A percentile compares a stretch with the other conserved stretches of the same genome.
Conservation (phyloP, 345 rosid genomes). For the Eucalyptus camaldulensis region DNA sequence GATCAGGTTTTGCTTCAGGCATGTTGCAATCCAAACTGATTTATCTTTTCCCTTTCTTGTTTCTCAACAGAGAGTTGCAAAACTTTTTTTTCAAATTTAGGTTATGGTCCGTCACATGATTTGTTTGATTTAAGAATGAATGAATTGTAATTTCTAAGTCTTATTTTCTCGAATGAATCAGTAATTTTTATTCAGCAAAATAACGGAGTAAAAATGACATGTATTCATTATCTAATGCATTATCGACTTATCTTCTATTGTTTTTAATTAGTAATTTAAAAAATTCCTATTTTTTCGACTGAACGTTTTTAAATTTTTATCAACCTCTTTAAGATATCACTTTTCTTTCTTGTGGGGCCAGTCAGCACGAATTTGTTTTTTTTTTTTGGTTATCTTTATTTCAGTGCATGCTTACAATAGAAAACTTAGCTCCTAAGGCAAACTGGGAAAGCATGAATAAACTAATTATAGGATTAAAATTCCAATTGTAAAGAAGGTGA, state of each 20-base stretch:
- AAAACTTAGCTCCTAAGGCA: background rate
- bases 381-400: background rate
- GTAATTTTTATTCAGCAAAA: background rate
- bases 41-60: background rate
- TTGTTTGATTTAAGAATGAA: background rate
- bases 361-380: background rate
- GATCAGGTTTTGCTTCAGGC: background rate
- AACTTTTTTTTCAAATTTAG: background rate
- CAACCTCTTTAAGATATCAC: background rate
- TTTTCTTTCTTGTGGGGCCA: background rate
- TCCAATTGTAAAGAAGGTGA: background rate
- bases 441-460: background rate
- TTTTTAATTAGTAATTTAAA: background rate
- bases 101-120: background rate
- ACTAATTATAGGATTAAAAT: background rate
- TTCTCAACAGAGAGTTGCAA: background rate
- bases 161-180: background rate
- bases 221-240: background rate
- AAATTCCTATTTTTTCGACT: background rate
- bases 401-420: background rate
- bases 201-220: background rate
- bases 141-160: background rate
- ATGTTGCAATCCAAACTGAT: background rate
- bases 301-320: background rate
- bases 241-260: no score